Base-by-base conservation (phyloP, 176 grass and related monocot genomes). In the Guadua angustifolia region DNA sequence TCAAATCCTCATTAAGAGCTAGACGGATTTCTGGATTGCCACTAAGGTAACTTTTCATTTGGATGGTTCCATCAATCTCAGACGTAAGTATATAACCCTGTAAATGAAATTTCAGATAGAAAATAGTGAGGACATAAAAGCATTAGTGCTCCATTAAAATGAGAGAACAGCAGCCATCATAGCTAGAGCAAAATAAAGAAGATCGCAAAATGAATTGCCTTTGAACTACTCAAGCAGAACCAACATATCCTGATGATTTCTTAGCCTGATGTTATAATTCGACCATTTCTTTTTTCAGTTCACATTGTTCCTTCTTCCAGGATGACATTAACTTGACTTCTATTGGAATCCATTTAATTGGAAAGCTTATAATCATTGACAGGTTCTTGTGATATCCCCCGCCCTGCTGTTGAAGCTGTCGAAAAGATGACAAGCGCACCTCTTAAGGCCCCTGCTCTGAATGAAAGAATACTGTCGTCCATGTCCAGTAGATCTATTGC, bases 31-130 rank as follows among this genome's bases (percentile, higher is more conserved):
- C 97, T 76, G 97, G 97, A 80, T 99, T 95, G 51, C 93, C 97
- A 79, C 80, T 96, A 46, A 99, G 89, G 64, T 99, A 99, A 89
- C 97, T 99, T 94, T 95, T 99, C 97, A 99, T 99, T 95, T 99
- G 97, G 79, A 99, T 99, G 43, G 97, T 96, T 66, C 97, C 97
- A 84, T 99, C 97, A 87, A 99, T 94, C 85, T 99, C 97, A 67
- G 93, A 99, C 8, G 97, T 99, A 81, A 99, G 93, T 88, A 99
- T 95, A 82, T 99, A 96, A 44, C 97, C 97, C 97, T 99, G 79
- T 68, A 7, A 86, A 73, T 29, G 46, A 81, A 74, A 73, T 71
- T 80, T 67, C 42, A 82, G 42, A 66, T 53, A 77, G 21, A 79
- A 66, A 32, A 26, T 56, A 19, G 64, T 75, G 35, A 83, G 55